Conservation (phyloP, 768 basidiomycete species). For the Lentinus brumalis region DNA sequence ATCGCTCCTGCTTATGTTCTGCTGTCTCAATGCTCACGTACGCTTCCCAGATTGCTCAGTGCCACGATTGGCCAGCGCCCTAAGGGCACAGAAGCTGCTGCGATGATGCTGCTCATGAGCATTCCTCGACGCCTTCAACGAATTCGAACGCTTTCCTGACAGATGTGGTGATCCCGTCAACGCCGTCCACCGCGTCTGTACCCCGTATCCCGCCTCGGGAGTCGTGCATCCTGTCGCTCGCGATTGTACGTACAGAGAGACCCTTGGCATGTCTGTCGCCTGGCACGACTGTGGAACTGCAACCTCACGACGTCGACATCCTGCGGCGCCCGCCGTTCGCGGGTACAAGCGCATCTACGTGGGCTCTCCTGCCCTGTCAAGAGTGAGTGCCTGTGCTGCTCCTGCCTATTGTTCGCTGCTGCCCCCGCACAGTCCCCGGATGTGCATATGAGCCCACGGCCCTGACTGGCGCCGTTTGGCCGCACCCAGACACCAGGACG, state of each 20-base stretch:
- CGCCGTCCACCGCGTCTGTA: background rate
- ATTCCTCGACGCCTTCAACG: background rate
- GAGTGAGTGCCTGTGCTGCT: no score
- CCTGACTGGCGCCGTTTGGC: background rate
- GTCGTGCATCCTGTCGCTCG: background rate
- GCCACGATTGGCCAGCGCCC: no score
- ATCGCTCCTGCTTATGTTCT: no score
- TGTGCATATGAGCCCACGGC: background rate
- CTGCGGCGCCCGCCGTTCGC: no score
- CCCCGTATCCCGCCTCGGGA: background rate
- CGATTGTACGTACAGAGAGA: no score
- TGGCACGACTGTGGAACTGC: background rate
- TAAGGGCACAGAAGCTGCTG: no score
- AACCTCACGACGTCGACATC: no score
- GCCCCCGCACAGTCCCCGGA: background rate
- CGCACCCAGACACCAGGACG: background rate
- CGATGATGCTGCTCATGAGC: background rate
- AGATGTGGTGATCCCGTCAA: constrained; percentile 8
- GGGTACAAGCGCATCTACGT: no score
- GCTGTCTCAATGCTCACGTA: no score
- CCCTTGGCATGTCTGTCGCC: background rate
- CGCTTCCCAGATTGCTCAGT: no score
- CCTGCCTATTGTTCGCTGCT: background rate
- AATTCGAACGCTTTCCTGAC: background rate
- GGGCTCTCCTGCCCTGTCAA: no score